These are phyloP conservation scores for Scheffersomyces quercinus DNA, from an alignment of 1,139 yeast species.

Conservation along the genomic window DNA sequence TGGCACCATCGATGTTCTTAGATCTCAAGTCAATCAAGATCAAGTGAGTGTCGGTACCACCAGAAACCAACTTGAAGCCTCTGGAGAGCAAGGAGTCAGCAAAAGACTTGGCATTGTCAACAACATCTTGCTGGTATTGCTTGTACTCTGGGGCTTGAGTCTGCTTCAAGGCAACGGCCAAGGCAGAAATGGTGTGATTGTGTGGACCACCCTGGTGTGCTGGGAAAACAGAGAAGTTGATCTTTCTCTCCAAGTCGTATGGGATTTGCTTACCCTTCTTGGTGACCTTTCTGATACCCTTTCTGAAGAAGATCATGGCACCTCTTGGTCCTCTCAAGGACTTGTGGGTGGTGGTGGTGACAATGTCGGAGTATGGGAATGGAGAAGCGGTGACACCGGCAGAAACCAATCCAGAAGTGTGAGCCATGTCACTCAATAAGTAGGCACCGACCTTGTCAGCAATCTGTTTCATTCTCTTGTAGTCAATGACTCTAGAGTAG, in stretches of 20 bases:
- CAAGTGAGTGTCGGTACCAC: conserved; percentile 94
- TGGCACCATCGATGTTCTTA: conserved; percentile 90
- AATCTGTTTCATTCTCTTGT: conserved; percentile 82
- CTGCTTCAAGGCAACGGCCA: conserved; percentile 93
- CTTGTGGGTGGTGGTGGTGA: conserved; percentile 96
- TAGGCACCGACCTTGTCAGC: conserved; percentile 95
- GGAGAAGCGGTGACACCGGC: conserved; percentile 94
- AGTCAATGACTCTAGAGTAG: conserved; percentile 87
- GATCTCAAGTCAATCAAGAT: conserved; percentile 82
- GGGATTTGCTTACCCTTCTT: conserved; percentile 86
- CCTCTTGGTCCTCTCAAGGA: conserved; percentile 98
- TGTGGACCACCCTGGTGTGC: conserved; percentile 99
- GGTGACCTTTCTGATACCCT: conserved; percentile 80
- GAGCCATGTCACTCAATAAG: conserved; percentile 93
- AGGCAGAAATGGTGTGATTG: conserved; percentile 94
- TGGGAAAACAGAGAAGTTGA: conserved; percentile 96
- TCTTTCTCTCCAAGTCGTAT: conserved; percentile 85
- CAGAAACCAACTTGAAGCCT: conserved; percentile 82
- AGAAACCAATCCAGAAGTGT: conserved; percentile 89
- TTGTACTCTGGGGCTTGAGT: conserved; percentile 83
- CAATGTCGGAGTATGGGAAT: conserved; percentile 91
- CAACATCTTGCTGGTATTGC: conserved; percentile 80
- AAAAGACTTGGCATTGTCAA: conserved; percentile 75
- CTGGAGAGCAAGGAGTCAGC: conserved; percentile 65
- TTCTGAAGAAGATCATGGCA: conserved; percentile 96